phyloP scores from a whole-genome alignment of 345 rosid species.

The Punica granatum region DNA sequence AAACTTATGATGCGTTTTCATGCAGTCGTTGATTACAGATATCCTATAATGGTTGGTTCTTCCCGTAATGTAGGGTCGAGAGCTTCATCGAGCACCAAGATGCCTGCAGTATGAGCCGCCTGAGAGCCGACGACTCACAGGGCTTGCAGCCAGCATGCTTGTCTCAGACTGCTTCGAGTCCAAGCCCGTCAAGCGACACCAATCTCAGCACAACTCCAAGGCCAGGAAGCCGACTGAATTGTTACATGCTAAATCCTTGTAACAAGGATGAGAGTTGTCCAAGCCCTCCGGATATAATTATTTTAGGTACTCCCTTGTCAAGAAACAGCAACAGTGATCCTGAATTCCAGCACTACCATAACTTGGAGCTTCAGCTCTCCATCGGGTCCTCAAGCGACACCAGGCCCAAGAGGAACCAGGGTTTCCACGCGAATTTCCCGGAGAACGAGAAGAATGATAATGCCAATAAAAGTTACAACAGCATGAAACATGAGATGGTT shows the following conservation, averaged over 20 bases:
- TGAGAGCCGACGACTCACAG: conserved; percentile 32
- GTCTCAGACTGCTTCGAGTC: conserved; percentile 59
- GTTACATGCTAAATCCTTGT: conserved; percentile 6
- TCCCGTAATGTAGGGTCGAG: conserved; percentile 50
- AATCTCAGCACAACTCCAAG: conserved; percentile 35
- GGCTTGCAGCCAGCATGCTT: conserved; percentile 38
- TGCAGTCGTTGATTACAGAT: too few species aligned
- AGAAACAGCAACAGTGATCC: conserved; percentile 12
- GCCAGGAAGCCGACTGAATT: conserved; percentile 23
- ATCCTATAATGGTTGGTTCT: neutral
- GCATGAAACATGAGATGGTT: neutral
- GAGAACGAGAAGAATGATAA: neutral
- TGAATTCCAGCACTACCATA: conserved; percentile 14
- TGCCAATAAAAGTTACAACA: neutral
- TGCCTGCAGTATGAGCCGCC: conserved; percentile 56
- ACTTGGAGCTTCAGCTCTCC: conserved; percentile 67
- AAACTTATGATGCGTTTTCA: too few species aligned
- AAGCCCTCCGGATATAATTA: neutral
- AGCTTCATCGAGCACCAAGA: conserved; percentile 99
- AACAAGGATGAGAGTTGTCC: neutral
- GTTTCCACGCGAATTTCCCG: neutral
- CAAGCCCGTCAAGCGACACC: conserved; percentile 52
- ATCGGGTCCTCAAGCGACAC: conserved; percentile 35
- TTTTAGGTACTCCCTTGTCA: conserved; percentile 12
- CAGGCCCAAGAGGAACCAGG: conserved; percentile 15